These are phyloP conservation scores for Ziziphus jujuba DNA, from an alignment of 306 rosid species.

Conservation along the genomic window DNA sequence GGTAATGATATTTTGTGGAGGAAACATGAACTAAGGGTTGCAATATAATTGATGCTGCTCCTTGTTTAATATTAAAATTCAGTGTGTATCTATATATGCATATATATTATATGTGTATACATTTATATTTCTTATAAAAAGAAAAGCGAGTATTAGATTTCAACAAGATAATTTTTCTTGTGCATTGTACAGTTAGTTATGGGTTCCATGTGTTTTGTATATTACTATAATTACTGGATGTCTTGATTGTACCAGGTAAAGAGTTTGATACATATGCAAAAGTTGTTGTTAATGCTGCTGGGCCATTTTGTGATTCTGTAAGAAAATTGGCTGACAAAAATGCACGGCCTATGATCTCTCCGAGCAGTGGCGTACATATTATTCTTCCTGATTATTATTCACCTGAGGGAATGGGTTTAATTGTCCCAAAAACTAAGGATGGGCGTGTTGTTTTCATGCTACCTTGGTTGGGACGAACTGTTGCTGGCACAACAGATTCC, in stretches of 20 bases:
- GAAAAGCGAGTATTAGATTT: neutral
- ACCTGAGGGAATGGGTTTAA: constrained; percentile 97
- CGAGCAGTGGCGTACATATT: constrained; percentile 96
- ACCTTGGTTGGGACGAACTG: constrained; percentile 97
- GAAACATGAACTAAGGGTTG: neutral
- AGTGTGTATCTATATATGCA: neutral
- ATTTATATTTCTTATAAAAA: neutral
- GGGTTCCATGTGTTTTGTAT: neutral
- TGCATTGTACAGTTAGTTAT: neutral
- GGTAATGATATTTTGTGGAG: neutral
- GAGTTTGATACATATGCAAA: constrained; percentile 95
- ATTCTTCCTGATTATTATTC: constrained; percentile 99
- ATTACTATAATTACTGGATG: constrained; percentile 32
- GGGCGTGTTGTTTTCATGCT: constrained; percentile 99
- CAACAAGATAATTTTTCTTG: neutral
- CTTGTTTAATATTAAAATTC: neutral
- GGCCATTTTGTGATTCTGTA: constrained; percentile 92
- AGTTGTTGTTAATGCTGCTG: constrained; percentile 94
- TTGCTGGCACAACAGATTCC: constrained; percentile 99
- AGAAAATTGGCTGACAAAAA: constrained; percentile 77
- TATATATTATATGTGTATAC: neutral
- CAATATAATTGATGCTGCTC: neutral
- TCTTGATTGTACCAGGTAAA: constrained; percentile 50
- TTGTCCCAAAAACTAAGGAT: constrained; percentile 97
- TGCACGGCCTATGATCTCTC: constrained; percentile 71